These are phyloP conservation scores for Dioscorea zingiberensis DNA, from an alignment of 106 monocot genomes.

Conservation along the genomic window DNA sequence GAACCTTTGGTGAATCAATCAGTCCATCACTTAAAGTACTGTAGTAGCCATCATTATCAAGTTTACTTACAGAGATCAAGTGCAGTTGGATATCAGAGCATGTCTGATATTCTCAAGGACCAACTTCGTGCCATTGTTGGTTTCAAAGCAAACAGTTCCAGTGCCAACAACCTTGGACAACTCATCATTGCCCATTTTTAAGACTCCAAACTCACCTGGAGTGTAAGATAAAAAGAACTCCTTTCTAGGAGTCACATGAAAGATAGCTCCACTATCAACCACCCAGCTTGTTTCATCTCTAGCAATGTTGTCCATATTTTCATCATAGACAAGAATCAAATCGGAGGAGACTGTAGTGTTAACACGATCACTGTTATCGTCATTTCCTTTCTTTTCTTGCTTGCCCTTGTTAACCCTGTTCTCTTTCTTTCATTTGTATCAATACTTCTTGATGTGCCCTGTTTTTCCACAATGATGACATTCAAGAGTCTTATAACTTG, in stretches of 20 bases:
- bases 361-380: not conserved
- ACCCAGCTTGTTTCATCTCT: not conserved
- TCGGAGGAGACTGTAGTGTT: not conserved
- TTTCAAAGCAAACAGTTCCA: conserved; percentile 6
- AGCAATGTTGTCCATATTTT: not conserved
- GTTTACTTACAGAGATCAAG: conserved; percentile 1
- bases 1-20: conserved; percentile 4
- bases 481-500: too few species aligned
- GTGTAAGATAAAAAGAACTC: conserved; percentile 9
- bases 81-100: conserved; percentile 1
- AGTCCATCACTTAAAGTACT: not conserved
- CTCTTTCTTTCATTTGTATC: not conserved
- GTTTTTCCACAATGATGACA: not conserved
- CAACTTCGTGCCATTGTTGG: conserved; percentile 1
- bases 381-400: not conserved
- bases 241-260: too few species aligned
- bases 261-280: conserved; percentile 5
- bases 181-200: conserved; percentile 8
- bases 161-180: not conserved
- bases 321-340: not conserved
- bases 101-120: conserved; percentile 1
- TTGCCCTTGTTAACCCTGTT: too few species aligned
- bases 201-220: conserved; percentile 2
- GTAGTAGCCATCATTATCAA: conserved; percentile 12
- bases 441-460: not conserved